Evolutionary conservation across 441 rosid species (phyloP), one percentile per base, ranked within the genome.

Genomic region (Eutrema salsugineum): DNA sequence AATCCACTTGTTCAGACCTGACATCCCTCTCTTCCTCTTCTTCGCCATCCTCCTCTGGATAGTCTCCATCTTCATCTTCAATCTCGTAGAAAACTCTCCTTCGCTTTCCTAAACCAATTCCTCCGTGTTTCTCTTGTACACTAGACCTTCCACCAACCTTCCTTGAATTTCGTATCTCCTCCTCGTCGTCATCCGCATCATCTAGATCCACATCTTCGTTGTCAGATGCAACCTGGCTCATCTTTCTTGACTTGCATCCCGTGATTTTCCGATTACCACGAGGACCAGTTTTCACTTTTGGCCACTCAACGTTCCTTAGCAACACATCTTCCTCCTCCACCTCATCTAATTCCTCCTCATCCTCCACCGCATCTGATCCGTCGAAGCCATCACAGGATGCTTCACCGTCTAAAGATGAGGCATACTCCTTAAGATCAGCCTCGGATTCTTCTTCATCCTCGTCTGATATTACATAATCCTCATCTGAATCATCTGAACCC

Each of bases 401-500:
- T 72, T 75, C 82, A 60, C 76, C 95, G 71, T 88, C 97, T 16
- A 81, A 64, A 6, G 86, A 84, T 6, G 75, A 79, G 11, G 80
- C 86, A 62, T 79, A 82, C 75, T 87, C 92, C 64, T 80, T 91
- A 14, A 77, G 81, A 40, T 82, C 90, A 64, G 80, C 87, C 55
- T 86, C 97, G 2, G 96, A 86, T 9, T 75, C 88, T 43, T 80
- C 85, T 46, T 78, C 79, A 63, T 85, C 93, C 75, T 87, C 97
- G 40, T 84, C 83, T 0, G 97, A 94, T 79, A 87, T 78, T 47
- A 91, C 96, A 74, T 88, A 96, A 83, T 96, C 99, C 83, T 93
- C 99, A 82, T 96, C 99, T 0, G 99, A 96, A 68, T 84, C 91
- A 70, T 89, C 97, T 3, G 99, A 96, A 76, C 62, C 88, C 38